Evolutionary conservation across 2,329 filamentous ascomycete species (phyloP).

Genomic region (Thelonectria discophora): DNA sequence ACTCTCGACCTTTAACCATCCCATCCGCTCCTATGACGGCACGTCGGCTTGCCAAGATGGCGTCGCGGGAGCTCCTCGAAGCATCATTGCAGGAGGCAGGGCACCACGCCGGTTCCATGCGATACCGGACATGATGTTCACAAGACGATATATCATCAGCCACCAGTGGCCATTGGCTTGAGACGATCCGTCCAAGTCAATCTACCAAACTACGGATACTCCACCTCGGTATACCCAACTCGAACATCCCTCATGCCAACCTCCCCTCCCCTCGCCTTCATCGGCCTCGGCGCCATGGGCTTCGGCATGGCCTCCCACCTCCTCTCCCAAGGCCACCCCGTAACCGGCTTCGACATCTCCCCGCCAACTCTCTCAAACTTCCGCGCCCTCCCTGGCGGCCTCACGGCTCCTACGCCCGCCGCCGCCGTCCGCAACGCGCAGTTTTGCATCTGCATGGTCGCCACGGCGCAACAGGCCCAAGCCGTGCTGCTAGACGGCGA

Average conservation of each 20-base stretch:
- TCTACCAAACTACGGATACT: too few relatives aligned
- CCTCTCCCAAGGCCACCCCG: constrained; percentile 23
- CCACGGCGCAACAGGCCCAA: constrained; percentile 28
- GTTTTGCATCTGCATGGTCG: constrained; percentile 32
- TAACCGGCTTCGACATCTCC: constrained; percentile 30
- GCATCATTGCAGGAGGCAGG: too few relatives aligned
- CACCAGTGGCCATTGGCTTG: neutral
- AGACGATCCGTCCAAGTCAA: neutral
- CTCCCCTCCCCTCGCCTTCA: constrained; percentile 28
- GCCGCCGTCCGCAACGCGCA: constrained; percentile 16
- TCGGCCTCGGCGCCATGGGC: constrained; percentile 33
- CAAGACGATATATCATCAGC: constrained; percentile 22
- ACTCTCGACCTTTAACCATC: neutral
- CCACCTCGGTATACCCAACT: neutral
- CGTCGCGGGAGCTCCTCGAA: neutral
- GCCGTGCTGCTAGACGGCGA: constrained; percentile 22
- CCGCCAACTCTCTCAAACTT: constrained; percentile 20
- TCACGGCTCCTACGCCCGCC: constrained; percentile 4
- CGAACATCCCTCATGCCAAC: neutral
- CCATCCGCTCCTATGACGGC: constrained; percentile 9
- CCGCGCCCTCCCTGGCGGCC: constrained; percentile 16
- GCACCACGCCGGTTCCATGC: too few relatives aligned
- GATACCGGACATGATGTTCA: constrained; percentile 20
- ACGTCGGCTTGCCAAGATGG: constrained; percentile 4
- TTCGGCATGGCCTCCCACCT: constrained; percentile 31